Base-by-base conservation (phyloP, 345 rosid genomes). In the Excoecaria cochinchinensis region DNA sequence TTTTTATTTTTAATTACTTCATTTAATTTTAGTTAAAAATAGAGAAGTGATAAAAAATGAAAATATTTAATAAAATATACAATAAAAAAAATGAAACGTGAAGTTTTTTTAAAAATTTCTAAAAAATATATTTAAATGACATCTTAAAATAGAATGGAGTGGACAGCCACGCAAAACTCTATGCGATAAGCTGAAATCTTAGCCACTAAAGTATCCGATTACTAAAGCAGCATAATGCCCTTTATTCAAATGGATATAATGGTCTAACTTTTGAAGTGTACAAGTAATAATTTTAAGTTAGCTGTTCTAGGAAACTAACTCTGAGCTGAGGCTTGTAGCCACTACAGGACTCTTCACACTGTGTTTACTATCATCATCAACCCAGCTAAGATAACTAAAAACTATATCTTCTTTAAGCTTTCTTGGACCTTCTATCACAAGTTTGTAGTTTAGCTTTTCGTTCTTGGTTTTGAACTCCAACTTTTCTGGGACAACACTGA, bases 301-400 rank as follows among this genome's bases (percentile, higher is more conserved):
- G 15, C 8, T 12, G 8, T 66, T 63, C 70, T 42, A 66, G 39
- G 71, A 11, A 69, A 69, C 44, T 15, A 5, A 5, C 21, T 69
- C 58, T 25, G 44, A 24, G 44, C 59, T 61, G 12, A 80, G 21
- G 38, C 68, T 75, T 14, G 87, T 78, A 6, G 76, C 84, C 11
- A 85, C 90, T 25, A 90, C 81, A 4, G 91, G 89, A 80, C 95
- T 90, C 60, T 57, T 81, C 36, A 90, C 88, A 52, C 36, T 76
- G 70, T 89, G 73, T 73, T 76, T 82, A 12, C 83, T 79, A 14
- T 42, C 82, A 19, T 5, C 44, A 36, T 87, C 91, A 67, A 66
- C 79, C 95, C 95, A 90, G 10, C 22, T 76, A 19, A 90, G 78
- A 70, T 73, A 80, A 38, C 92, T 90, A 74, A 76, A 87, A 7